Conservation (phyloP, 2,329 filamentous ascomycete species). For the Colletotrichum chlorophyti region DNA sequence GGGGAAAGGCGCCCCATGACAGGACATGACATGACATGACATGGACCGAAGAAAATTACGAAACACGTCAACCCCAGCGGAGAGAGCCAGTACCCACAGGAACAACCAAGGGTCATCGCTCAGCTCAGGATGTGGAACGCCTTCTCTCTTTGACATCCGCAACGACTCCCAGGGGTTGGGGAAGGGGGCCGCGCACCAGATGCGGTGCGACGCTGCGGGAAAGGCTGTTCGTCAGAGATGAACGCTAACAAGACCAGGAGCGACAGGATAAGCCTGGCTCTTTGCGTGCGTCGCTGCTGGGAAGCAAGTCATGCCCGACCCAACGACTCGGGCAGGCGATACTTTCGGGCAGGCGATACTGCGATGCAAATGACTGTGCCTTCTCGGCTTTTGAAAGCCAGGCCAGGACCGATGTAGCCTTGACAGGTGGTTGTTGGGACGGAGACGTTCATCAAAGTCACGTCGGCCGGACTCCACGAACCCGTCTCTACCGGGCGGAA, state of each 20-base stretch:
- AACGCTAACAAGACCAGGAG: conserved; percentile 2
- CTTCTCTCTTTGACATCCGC: conserved; percentile 18
- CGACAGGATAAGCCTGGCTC: conserved; percentile 12
- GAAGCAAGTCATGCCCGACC: conserved; percentile 3
- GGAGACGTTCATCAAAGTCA: conserved; percentile 7
- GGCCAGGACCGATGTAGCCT: conserved; percentile 9
- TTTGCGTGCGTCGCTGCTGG: not conserved
- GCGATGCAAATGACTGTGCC: too few species aligned
- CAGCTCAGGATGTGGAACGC: not conserved
- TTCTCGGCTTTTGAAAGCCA: not conserved
- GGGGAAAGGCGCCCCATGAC: too few species aligned
- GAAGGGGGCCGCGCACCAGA: conserved; percentile 8
- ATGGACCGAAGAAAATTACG: not conserved
- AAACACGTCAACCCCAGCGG: conserved; percentile 7
- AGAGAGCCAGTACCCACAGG: not conserved
- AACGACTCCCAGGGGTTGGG: too few species aligned
- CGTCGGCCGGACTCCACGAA: not conserved
- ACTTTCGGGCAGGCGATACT: too few species aligned
- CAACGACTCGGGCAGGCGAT: not conserved
- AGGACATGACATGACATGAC: not conserved
- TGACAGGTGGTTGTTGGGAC: conserved; percentile 26
- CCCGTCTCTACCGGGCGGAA: conserved; percentile 2
- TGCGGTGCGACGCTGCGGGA: conserved; percentile 18
- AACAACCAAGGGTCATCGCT: conserved; percentile 1
- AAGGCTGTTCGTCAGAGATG: conserved; percentile 4